Evolutionary conservation across 306 rosid species (phyloP).

Genomic region (Vigna mungo): DNA sequence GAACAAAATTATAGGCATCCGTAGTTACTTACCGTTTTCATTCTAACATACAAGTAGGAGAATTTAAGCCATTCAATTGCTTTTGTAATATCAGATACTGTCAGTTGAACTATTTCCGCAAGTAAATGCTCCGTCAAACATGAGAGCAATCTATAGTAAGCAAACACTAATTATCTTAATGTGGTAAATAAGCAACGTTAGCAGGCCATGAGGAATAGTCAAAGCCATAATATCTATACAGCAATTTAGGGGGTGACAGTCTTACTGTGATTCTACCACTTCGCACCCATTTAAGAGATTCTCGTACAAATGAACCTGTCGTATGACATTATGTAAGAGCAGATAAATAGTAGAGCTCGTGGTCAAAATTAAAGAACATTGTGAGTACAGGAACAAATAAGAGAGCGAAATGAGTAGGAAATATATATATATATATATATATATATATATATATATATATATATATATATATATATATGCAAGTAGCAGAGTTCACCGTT

Average conservation of each 20-base stretch:
- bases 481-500: constrained; percentile 62
- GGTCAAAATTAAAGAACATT: constrained; percentile 36
- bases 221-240: constrained; percentile 23
- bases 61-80: constrained; percentile 98
- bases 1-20: constrained; percentile 26
- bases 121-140: constrained; percentile 95
- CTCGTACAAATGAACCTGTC: constrained; percentile 93
- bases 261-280: constrained; percentile 97
- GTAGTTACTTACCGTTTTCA: constrained; percentile 74
- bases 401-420: constrained; percentile 30
- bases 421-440: no score
- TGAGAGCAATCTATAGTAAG: constrained; percentile 70
- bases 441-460: no score
- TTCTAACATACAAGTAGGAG: constrained; percentile 87
- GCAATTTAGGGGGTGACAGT: constrained; percentile 31
- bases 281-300: constrained; percentile 95
- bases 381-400: not conserved
- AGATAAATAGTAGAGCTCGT: constrained; percentile 5
- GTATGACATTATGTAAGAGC: constrained; percentile 34
- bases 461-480: not conserved
- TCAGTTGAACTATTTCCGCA: constrained; percentile 95
- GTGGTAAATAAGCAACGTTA: constrained; percentile 27
- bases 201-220: constrained; percentile 33
- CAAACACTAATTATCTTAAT: constrained; percentile 43
- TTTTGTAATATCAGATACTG: constrained; percentile 81